Evolutionary conservation across 1,284 basidiomycete species (phyloP), one percentile per base, ranked within the genome.

Genomic region (Irpex sp.): DNA sequence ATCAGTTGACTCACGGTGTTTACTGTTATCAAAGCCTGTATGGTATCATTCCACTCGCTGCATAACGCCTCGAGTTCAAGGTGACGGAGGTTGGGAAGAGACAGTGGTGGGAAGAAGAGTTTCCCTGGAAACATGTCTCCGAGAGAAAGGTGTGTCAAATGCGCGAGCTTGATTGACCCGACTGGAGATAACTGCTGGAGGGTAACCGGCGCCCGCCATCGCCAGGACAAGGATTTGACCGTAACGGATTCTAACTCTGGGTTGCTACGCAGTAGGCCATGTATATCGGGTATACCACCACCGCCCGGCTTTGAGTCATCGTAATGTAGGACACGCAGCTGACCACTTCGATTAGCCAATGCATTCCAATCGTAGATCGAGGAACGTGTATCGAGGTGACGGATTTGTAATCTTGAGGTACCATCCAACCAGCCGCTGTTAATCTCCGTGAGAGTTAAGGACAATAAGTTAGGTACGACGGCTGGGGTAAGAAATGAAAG

Each of bases 261-360:
- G 57, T 74, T 75, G 21, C 54, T 51, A 48, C 68, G 69, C 11
- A 76, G 55, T n/a, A 75, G 52, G 57, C 31, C 56, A 11, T 70
- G 59, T 9, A 75, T 58, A 40, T 69, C 62, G 4, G 19, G 36
- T 51, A 73, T 62, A 6, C 65, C 3, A 26, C 3, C 26, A 61
- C 8, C 64, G 63, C 4, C 26, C 26, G 76, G 67, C 4, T 59
- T 54, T 9, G 31, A 58, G 64, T 70, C 56, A 49, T 62, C 56
- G 0, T 63, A 19, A 6, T 68, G 65, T 7, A 72, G 63, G n/a
- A 58, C 44, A n/a, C 36, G 6, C 71, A 70, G 72, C 36, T 65
- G n/a, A 4, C 26, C 26, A 26, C 26, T 26, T 26, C 26, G 26
- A 26, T 26, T 26, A 26, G 3, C 26, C 26, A 26, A 4, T 3